Evolutionary conservation across 2,329 filamentous ascomycete genomes (phyloP).

Genomic region (Colletotrichum agaves): DNA sequence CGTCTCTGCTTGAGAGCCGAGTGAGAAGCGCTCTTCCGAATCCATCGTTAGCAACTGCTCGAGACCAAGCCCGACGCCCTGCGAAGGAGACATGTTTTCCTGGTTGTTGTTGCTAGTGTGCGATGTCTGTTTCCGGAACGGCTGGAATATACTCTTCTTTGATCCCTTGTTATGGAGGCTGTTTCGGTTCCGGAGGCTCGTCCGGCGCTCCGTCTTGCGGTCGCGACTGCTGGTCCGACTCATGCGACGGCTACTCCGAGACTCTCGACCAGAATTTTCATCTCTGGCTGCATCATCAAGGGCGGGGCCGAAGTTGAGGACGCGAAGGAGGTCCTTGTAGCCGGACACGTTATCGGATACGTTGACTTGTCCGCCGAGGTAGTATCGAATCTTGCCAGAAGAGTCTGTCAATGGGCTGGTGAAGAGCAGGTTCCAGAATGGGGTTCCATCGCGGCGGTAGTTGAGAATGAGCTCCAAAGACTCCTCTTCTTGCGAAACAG

Average conservation of each 20-base stretch:
- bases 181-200: conserved; percentile 33
- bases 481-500: conserved; percentile 55
- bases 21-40: conserved; percentile 10
- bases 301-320: conserved; percentile 53
- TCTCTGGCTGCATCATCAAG: conserved; percentile 24
- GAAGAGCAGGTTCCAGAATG: conserved; percentile 68
- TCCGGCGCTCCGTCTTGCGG: conserved; percentile 31
- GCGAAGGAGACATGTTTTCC: conserved; percentile 22
- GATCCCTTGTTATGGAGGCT: conserved; percentile 40
- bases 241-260: conserved; percentile 22
- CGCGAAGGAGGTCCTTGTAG: conserved; percentile 60
- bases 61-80: conserved; percentile 7
- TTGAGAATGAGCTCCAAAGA: conserved; percentile 63
- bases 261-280: conserved; percentile 19
- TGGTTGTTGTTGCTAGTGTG: conserved; percentile 35
- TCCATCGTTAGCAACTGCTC: not conserved
- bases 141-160: conserved; percentile 49
- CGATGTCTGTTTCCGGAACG: conserved; percentile 44
- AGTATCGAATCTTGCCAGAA: conserved; percentile 60
- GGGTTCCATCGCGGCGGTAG: conserved; percentile 60
- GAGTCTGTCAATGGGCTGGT: conserved; percentile 62
- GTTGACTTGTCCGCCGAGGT: conserved; percentile 67
- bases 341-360: conserved; percentile 64
- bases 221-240: conserved; percentile 31
- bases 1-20: conserved; percentile 16